phyloP scores from a whole-genome alignment of 2,329 filamentous ascomycete species.

The Fragosphaeria purpurea region DNA sequence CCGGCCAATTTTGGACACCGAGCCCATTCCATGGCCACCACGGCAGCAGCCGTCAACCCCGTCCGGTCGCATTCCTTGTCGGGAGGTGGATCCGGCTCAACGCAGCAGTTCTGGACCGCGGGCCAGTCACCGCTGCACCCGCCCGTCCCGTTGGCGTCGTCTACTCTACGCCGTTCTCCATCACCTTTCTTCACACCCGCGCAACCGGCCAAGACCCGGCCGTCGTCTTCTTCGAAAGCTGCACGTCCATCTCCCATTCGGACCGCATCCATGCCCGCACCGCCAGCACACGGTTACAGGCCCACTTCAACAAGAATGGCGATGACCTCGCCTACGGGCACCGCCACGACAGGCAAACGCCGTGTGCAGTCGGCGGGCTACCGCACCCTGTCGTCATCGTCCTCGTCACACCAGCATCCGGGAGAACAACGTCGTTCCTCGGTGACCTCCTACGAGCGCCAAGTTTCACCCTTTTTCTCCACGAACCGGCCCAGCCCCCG shows the following conservation, averaged over 20 bases:
- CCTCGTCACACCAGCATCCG: background rate
- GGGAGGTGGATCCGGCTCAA: conserved; percentile 18
- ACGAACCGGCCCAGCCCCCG: conserved; percentile 21
- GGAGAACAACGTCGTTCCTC: background rate
- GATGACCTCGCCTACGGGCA: conserved; percentile 28
- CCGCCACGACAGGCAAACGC: conserved; percentile 24
- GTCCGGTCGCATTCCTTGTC: conserved; percentile 4
- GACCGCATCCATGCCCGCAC: conserved; percentile 40
- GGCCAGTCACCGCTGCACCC: conserved; percentile 26
- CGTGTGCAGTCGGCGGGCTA: conserved; percentile 34
- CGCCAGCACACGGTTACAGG: background rate
- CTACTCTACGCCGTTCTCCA: conserved; percentile 4
- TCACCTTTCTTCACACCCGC: conserved; percentile 10
- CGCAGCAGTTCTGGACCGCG: conserved; percentile 28
- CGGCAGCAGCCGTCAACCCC: conserved; percentile 21
- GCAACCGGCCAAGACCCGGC: background rate
- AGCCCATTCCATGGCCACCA: background rate
- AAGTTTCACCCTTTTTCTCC: conserved; percentile 26
- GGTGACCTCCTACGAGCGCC: conserved; percentile 24
- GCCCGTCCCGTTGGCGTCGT: conserved; percentile 1
- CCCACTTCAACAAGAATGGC: conserved; percentile 19
- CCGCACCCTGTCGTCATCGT: background rate
- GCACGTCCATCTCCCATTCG: conserved; percentile 39
- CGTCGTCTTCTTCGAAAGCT: background rate
- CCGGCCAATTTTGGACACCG: background rate